Evolutionary conservation across 1,139 yeast genomes (phyloP), one percentile per base, ranked within the genome.

Genomic region (Yamadazyma atmosphaerica): DNA sequence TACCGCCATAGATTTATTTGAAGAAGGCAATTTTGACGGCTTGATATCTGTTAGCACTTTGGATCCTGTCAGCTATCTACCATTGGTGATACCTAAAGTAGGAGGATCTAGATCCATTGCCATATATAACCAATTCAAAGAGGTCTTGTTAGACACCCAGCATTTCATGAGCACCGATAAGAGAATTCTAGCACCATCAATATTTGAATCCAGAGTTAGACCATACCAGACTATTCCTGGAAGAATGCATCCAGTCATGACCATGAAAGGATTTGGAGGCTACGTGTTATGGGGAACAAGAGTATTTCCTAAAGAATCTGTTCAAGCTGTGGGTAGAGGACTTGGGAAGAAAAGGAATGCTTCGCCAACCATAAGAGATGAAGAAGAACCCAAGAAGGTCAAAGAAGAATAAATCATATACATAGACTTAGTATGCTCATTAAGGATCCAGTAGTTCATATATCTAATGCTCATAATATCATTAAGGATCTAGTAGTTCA

Each of bases 211-310:
- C 0, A 72, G 88, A 43, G 95, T 86, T 7, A 78, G 97, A 46
- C 84, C 83, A 36, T 88, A 85, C 57, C 99, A 92, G 63, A 89
- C 97, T 3, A 79, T 92, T 21, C 89, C 95, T 10, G 98, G 98
- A 6, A 81, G 95, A 57, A 71, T 92, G 58, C 98, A 94, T 60
- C 99, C 99, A 0, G 62, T 83, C 43, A 94, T 92, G 99, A 86
- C 97, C 0, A 83, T 85, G 75, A 76, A 88, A 55, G 90, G 96
- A 3, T 92, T 84, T 41, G 98, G 98, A 36, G 99, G 99, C 0
- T 92, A 81, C 57, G 60, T 92, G 1, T 67, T 90, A 48, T 77
- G 83, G 72, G 95, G 94, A 5, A 79, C 87, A 11, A 72, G 86
- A 37, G 98, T 92, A 0, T 66, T 82, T 37, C 97, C 97, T 0